Conservation (phyloP, 495 filamentous ascomycete species). For the Tuber aestivum region DNA sequence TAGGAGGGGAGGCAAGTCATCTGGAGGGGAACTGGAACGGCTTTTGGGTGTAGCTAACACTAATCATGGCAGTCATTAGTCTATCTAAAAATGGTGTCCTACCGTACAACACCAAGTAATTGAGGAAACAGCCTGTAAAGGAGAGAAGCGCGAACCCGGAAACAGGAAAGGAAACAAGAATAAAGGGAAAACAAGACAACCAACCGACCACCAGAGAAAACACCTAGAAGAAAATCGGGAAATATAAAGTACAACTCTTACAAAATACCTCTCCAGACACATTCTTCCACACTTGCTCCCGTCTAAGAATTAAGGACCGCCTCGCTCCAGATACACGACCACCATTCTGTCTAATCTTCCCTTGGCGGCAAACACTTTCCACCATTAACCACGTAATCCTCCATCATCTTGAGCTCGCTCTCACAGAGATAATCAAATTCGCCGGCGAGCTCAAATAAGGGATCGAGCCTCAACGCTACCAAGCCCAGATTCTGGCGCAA, state of each 20-base stretch:
- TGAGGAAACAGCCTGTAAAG: not conserved
- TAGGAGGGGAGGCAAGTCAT: not conserved
- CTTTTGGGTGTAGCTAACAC: not conserved
- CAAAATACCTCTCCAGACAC: not conserved
- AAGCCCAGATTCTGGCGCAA: constrained; percentile 18
- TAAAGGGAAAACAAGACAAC: not conserved
- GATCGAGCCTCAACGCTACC: constrained; percentile 2
- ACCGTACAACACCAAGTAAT: not conserved
- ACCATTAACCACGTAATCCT: constrained; percentile 16
- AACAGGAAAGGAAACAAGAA: not conserved
- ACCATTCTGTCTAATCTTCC: not conserved
- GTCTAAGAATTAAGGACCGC: not conserved
- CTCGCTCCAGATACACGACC: not conserved
- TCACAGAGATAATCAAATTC: constrained; percentile 12
- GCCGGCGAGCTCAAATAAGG: not conserved
- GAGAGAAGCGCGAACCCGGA: not conserved
- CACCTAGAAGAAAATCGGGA: not conserved
- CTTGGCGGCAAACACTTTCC: not conserved
- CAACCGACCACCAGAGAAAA: not conserved
- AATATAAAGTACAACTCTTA: not conserved
- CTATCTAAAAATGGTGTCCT: not conserved
- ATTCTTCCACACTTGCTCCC: not conserved
- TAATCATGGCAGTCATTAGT: not conserved
- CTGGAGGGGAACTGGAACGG: not conserved
- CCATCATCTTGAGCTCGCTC: constrained; percentile 11